A percentile compares a stretch with the other conserved stretches of the same genome.
Evolutionary conservation across 129 eudicot species (phyloP).

Genomic region (Centrapalus pauciflorus): DNA sequence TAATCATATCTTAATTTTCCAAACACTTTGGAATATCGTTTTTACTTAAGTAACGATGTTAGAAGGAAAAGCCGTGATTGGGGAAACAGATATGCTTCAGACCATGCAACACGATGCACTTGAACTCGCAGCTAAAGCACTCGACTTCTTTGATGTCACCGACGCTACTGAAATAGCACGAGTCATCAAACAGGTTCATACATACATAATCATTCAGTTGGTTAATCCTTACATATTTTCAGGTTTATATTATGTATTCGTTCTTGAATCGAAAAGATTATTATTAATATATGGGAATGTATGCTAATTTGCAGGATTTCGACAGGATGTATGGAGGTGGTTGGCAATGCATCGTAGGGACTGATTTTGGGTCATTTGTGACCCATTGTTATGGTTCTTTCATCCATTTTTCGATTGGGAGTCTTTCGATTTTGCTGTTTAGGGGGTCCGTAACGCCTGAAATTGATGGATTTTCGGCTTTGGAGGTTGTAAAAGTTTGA

Average conservation of each 20-base stretch:
- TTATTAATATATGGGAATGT: background rate
- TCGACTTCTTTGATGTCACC: constrained; percentile 77
- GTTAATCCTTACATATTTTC: too few relatives aligned
- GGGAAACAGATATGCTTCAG: constrained; percentile 82
- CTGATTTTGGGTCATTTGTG: constrained; percentile 91
- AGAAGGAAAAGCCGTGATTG: constrained; percentile 81
- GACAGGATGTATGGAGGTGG: constrained; percentile 68
- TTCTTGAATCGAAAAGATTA: background rate
- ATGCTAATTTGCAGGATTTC: constrained; percentile 51
- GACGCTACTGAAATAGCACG: constrained; percentile 84
- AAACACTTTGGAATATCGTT: background rate
- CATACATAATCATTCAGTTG: background rate
- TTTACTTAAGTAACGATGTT: constrained; percentile 34
- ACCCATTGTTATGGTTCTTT: constrained; percentile 91
- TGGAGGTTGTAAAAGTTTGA: constrained; percentile 40
- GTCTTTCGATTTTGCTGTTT: constrained; percentile 74
- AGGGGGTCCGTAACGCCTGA: constrained; percentile 58
- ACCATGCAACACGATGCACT: constrained; percentile 84
- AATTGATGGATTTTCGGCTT: constrained; percentile 29
- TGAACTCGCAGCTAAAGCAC: constrained; percentile 81
- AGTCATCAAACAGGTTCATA: constrained; percentile 80
- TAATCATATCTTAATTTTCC: background rate
- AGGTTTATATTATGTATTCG: background rate
- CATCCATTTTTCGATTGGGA: constrained; percentile 70
- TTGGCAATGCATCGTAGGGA: constrained; percentile 96